Conservation (phyloP, 2,329 filamentous ascomycete species). For the Teratosphaeria gauchensis region DNA sequence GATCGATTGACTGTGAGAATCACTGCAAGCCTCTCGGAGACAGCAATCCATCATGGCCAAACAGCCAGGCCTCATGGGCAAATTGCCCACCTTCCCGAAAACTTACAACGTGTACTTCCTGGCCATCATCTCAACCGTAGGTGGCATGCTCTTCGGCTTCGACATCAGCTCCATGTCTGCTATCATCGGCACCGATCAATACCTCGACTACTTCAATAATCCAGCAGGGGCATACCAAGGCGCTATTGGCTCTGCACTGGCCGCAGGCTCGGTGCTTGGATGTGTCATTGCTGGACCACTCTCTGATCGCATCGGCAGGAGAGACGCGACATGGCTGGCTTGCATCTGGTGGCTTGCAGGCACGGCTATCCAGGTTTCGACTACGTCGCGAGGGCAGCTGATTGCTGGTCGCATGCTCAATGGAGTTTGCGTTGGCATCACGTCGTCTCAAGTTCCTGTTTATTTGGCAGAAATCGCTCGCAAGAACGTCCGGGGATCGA, state of each 20-base stretch:
- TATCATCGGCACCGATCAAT: conserved; percentile 42
- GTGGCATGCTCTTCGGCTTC: conserved; percentile 37
- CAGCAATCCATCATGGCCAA: no score
- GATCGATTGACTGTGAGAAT: background rate
- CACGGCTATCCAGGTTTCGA: conserved; percentile 33
- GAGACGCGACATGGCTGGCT: conserved; percentile 28
- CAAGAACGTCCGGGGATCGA: conserved; percentile 32
- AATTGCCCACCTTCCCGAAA: conserved; percentile 2
- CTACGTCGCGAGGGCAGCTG: conserved; percentile 31
- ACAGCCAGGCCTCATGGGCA: no score
- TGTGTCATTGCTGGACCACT: conserved; percentile 36
- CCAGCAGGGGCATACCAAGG: conserved; percentile 41
- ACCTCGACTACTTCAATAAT: conserved; percentile 42
- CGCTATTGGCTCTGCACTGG: conserved; percentile 40
- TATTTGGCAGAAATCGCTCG: conserved; percentile 37
- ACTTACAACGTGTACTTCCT: conserved; percentile 47
- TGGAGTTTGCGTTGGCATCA: conserved; percentile 34
- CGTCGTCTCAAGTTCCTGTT: conserved; percentile 36
- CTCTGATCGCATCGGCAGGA: conserved; percentile 37
- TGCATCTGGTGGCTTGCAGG: conserved; percentile 42
- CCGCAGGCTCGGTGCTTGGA: conserved; percentile 41
- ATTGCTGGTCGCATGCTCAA: conserved; percentile 36
- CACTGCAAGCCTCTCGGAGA: background rate
- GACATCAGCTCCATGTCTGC: conserved; percentile 48
- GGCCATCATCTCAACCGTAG: conserved; percentile 41